Conservation (phyloP, 192 early-diverging fungal genomes). For the Spizellomyces punctatus region DNA sequence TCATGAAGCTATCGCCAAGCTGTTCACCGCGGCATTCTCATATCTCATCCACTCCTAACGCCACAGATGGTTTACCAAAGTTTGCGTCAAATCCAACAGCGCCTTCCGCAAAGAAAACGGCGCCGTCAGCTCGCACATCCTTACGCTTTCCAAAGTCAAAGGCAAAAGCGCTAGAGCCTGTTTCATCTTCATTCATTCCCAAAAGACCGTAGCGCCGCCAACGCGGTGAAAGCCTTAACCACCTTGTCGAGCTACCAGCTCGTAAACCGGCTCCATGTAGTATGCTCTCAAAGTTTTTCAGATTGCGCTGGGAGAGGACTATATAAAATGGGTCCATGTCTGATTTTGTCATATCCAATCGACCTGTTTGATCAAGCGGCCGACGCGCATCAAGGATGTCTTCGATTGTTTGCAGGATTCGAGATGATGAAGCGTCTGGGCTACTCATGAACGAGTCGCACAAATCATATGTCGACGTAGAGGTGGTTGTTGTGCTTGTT, state of each 20-base stretch:
- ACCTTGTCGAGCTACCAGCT: neutral
- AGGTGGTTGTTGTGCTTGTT: neutral
- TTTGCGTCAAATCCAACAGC: too few relatives aligned
- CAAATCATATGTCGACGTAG: neutral
- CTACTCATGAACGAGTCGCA: neutral
- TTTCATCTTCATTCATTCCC: neutral
- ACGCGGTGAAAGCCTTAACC: neutral
- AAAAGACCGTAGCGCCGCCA: conserved; percentile 1
- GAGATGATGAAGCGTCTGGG: neutral
- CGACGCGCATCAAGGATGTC: neutral
- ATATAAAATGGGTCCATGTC: conserved; percentile 5
- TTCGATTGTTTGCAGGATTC: neutral
- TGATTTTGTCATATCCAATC: neutral
- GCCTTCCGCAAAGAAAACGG: too few relatives aligned
- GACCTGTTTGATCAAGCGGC: neutral
- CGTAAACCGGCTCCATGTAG: neutral
- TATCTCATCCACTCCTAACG: too few relatives aligned
- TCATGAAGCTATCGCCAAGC: too few relatives aligned
- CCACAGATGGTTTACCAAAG: too few relatives aligned
- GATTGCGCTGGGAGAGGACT: neutral
- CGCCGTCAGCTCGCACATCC: too few relatives aligned
- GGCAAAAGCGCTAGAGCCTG: too few relatives aligned
- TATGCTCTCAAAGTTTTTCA: neutral
- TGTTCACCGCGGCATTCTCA: too few relatives aligned
- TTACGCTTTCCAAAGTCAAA: too few relatives aligned